These are phyloP conservation scores for Bifiguratus adelaidae DNA, from an alignment of 192 early-diverging fungal species.

Conservation along the genomic window DNA sequence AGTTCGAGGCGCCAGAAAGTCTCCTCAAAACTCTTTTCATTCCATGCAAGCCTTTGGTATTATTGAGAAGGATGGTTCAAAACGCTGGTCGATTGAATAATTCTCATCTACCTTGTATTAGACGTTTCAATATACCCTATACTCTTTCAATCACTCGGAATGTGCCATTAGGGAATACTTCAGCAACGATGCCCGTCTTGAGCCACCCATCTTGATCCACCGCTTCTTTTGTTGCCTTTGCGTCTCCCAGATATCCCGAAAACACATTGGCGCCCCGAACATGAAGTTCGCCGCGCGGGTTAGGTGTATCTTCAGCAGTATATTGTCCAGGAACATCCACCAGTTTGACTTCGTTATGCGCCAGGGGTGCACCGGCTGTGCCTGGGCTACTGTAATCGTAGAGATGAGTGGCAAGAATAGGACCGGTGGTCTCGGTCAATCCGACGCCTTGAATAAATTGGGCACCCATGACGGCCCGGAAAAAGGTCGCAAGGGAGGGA, in stretches of 20 bases:
- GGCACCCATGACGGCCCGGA: conserved; percentile 49
- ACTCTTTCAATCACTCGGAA: conserved; percentile 12
- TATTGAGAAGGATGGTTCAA: conserved; percentile 16
- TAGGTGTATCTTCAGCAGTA: conserved; percentile 51
- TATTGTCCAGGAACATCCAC: conserved; percentile 72
- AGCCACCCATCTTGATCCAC: conserved; percentile 81
- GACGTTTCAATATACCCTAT: too few species aligned
- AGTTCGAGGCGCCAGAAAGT: too few species aligned
- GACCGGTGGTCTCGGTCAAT: conserved; percentile 16
- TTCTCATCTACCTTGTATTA: too few species aligned
- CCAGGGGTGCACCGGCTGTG: conserved; percentile 50
- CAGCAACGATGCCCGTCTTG: conserved; percentile 74
- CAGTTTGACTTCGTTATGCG: conserved; percentile 67
- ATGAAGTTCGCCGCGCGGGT: conserved; percentile 82
- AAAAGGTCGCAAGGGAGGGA: conserved; percentile 21
- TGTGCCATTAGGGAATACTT: conserved; percentile 18
- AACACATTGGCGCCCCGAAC: conserved; percentile 71
- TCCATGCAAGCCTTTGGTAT: too few species aligned
- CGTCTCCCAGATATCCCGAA: conserved; percentile 73
- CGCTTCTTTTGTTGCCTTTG: conserved; percentile 54
- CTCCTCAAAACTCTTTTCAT: too few species aligned
- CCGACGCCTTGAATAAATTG: conserved; percentile 47
- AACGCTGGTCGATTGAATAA: conserved; percentile 27
- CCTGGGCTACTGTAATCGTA: conserved; percentile 30
- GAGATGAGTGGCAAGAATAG: conserved; percentile 22